Evolutionary conservation across 2,329 filamentous ascomycete genomes (phyloP).

Genomic region (Botryosphaeria dothidea): DNA sequence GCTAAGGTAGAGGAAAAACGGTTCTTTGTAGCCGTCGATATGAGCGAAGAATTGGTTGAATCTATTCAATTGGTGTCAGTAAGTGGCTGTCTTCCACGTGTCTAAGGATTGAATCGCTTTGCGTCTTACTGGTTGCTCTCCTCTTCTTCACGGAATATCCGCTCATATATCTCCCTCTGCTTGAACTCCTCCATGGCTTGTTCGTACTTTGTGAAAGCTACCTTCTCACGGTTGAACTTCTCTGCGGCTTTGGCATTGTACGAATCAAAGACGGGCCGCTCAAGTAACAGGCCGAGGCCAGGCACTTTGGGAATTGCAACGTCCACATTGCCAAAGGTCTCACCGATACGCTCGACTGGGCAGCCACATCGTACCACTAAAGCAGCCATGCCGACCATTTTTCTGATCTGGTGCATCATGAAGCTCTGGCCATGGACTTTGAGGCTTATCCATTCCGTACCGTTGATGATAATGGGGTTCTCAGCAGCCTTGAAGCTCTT

Average conservation of each 20-base stretch:
- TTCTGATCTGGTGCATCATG: slow-evolving; percentile 99
- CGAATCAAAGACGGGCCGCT: slow-evolving; percentile 85
- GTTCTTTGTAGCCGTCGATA: slow-evolving; percentile 52
- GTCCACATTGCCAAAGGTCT: slow-evolving; percentile 70
- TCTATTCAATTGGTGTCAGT: slow-evolving; percentile 28
- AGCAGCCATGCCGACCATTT: slow-evolving; percentile 94
- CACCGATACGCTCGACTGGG: slow-evolving; percentile 67
- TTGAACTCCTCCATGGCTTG: slow-evolving; percentile 86
- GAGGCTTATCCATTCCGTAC: slow-evolving; percentile 92
- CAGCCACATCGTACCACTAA: slow-evolving; percentile 82
- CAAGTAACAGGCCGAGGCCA: slow-evolving; percentile 81
- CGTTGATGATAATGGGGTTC: slow-evolving; percentile 71
- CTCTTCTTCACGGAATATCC: slow-evolving; percentile 89
- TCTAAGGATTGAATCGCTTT: neutral
- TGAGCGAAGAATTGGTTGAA: slow-evolving; percentile 53
- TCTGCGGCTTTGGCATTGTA: slow-evolving; percentile 76
- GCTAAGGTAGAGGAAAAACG: slow-evolving; percentile 51
- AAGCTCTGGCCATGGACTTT: slow-evolving; percentile 98
- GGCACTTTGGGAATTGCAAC: slow-evolving; percentile 95
- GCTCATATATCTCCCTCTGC: slow-evolving; percentile 84
- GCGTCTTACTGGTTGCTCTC: slow-evolving; percentile 72
- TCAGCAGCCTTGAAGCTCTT: slow-evolving; percentile 81
- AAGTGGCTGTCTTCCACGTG: too few relatives aligned
- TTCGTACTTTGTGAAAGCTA: slow-evolving; percentile 79
- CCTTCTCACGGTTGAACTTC: slow-evolving; percentile 64